Evolutionary conservation across 805 yeast genomes (phyloP).

Genomic region (Lachancea cidri): DNA sequence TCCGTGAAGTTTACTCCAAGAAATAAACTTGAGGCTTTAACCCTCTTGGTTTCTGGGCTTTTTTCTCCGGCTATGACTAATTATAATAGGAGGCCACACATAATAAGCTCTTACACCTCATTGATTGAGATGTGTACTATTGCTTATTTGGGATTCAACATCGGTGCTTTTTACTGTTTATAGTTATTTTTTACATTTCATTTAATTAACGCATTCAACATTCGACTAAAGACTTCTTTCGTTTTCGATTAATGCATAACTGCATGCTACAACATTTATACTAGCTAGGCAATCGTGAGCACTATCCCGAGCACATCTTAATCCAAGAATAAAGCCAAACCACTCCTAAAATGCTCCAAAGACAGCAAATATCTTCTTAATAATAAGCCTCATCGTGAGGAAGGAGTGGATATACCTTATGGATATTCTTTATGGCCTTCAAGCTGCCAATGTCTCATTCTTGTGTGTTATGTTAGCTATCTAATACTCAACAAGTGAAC

Average conservation of each 20-base stretch:
- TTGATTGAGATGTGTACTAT: constrained; percentile 4
- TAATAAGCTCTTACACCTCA: constrained; percentile 1
- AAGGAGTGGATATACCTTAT: no score
- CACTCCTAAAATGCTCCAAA: no score
- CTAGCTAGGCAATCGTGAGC: not conserved
- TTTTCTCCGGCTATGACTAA: constrained; percentile 6
- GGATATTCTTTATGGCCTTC: no score
- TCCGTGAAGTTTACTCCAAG: constrained; percentile 56
- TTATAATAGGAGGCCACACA: constrained; percentile 1
- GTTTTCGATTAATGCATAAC: not conserved
- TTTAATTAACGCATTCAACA: constrained; percentile 35
- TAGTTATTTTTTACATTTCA: constrained; percentile 15
- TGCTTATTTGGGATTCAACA: constrained; percentile 26
- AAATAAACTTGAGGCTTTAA: constrained; percentile 16
- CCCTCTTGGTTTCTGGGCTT: constrained; percentile 2
- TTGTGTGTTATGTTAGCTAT: not conserved
- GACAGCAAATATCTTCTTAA: no score
- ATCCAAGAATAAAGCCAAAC: no score
- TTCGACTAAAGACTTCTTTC: constrained; percentile 19
- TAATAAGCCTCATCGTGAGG: no score
- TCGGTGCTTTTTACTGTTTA: constrained; percentile 21
- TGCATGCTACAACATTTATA: not conserved
- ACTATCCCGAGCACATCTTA: no score
- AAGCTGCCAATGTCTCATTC: not conserved
- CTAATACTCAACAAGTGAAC: not conserved